phyloP scores from a whole-genome alignment of 371 early-diverging fungal genomes.

The Polyrhizophydium stewartii region DNA sequence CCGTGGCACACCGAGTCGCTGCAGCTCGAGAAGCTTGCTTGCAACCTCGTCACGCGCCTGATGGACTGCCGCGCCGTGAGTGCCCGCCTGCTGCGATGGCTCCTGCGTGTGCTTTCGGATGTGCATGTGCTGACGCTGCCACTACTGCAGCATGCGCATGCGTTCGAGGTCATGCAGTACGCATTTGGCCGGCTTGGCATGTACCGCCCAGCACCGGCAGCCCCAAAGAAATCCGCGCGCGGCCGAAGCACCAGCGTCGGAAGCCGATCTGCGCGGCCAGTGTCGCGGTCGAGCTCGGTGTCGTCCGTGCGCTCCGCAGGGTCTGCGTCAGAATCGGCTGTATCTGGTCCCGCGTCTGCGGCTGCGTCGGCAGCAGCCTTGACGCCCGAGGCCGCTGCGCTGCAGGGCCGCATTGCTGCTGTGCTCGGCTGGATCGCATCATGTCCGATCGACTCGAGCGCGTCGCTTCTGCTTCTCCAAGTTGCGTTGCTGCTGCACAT shows the following conservation, averaged over 20 bases:
- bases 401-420: too few relatives aligned
- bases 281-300: too few relatives aligned
- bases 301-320: too few relatives aligned
- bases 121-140: too few relatives aligned
- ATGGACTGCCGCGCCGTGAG: constrained; percentile 1
- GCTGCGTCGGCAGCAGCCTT: too few relatives aligned
- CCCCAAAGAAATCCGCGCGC: too few relatives aligned
- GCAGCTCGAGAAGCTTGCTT: neutral
- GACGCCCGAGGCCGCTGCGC: too few relatives aligned
- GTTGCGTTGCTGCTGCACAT: neutral
- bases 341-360: too few relatives aligned
- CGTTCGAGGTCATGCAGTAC: neutral
- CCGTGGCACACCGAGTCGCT: neutral
- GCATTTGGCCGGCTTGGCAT: constrained; percentile 3
- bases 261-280: too few relatives aligned
- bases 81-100: neutral
- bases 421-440: neutral
- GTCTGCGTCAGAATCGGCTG: too few relatives aligned
- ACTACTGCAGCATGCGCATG: too few relatives aligned
- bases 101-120: neutral
- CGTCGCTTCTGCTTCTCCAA: neutral
- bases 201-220: neutral
- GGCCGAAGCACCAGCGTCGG: too few relatives aligned
- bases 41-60: constrained; percentile 1
- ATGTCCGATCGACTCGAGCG: neutral